Evolutionary conservation across 257 asterid genomes (phyloP).

Genomic region (Gentiana macrophylla): DNA sequence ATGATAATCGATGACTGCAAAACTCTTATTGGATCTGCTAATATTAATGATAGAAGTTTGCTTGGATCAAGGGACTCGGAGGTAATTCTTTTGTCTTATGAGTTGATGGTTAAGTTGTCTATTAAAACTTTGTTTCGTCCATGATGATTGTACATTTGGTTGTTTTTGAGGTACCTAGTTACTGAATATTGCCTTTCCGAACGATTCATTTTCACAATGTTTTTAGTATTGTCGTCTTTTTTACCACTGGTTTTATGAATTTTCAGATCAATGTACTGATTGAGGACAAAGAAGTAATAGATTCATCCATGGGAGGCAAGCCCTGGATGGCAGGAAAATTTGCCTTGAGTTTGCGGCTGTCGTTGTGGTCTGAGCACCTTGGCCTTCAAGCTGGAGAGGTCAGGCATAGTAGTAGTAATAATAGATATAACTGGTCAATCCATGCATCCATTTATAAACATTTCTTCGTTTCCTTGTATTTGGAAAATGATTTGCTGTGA

Average conservation of each 20-base stretch:
- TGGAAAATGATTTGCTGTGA: conserved; percentile 4
- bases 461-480: conserved; percentile 3
- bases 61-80: conserved; percentile 98
- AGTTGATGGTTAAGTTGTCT: neutral
- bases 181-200: too few relatives aligned
- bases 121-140: too few relatives aligned
- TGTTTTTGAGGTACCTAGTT: too few relatives aligned
- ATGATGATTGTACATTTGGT: too few relatives aligned
- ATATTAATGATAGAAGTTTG: conserved; percentile 86
- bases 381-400: conserved; percentile 84
- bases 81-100: conserved; percentile 31
- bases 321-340: conserved; percentile 86
- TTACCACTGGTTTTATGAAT: neutral
- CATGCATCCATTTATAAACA: neutral
- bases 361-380: conserved; percentile 94
- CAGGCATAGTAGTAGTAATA: neutral
- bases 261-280: conserved; percentile 75
- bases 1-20: conserved; percentile 79
- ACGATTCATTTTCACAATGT: too few relatives aligned
- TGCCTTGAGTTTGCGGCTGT: conserved; percentile 71
- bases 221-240: neutral
- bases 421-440: too few relatives aligned
- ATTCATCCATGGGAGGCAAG: conserved; percentile 79
- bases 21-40: conserved; percentile 81
- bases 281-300: conserved; percentile 82